Percentiles rank a stretch among this genome's conserved stretches.
These are phyloP conservation scores for Candolleomyces efflorescens DNA, from an alignment of 768 basidiomycete genomes.

Conservation along the genomic window DNA sequence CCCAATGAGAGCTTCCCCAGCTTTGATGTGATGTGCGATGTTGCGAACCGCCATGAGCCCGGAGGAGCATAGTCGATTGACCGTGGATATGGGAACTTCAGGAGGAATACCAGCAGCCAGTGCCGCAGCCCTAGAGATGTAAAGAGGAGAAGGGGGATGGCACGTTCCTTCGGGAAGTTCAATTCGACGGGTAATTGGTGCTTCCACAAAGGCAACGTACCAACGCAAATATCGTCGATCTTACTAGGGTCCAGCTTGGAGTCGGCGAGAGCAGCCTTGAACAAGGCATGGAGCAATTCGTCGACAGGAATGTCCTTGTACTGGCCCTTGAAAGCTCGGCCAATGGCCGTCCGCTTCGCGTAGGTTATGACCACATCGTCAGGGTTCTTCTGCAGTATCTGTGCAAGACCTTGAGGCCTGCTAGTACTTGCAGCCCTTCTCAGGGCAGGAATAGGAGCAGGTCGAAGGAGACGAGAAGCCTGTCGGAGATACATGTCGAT, in stretches of 20 bases:
- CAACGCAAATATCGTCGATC: slow-evolving; percentile 83
- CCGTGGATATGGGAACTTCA: slow-evolving; percentile 80
- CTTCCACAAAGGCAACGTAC: slow-evolving; percentile 33
- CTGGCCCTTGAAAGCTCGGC: slow-evolving; percentile 86
- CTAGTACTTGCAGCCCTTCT: slow-evolving; percentile 36
- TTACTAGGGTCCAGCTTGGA: slow-evolving; percentile 64
- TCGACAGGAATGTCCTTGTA: slow-evolving; percentile 87
- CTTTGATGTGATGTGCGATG: slow-evolving; percentile 82
- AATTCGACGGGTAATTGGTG: not conserved
- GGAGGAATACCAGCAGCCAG: slow-evolving; percentile 87
- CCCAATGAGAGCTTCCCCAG: slow-evolving; percentile 82
- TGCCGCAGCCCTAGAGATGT: slow-evolving; percentile 81
- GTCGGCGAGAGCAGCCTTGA: slow-evolving; percentile 69
- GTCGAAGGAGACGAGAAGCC: not conserved
- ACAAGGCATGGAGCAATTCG: slow-evolving; percentile 76
- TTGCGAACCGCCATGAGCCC: slow-evolving; percentile 91
- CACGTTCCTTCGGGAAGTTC: slow-evolving; percentile 56
- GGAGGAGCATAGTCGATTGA: slow-evolving; percentile 93
- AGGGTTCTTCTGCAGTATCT: slow-evolving; percentile 62
- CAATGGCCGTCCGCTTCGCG: slow-evolving; percentile 86
- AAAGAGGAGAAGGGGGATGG: slow-evolving; percentile 78
- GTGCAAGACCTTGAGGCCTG: slow-evolving; percentile 41
- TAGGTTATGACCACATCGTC: slow-evolving; percentile 90
- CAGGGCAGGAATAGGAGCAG: slow-evolving; percentile 9
- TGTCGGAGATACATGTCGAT: slow-evolving; percentile 14